Conservation (phyloP, 345 rosid species). For the Acer negundo region DNA sequence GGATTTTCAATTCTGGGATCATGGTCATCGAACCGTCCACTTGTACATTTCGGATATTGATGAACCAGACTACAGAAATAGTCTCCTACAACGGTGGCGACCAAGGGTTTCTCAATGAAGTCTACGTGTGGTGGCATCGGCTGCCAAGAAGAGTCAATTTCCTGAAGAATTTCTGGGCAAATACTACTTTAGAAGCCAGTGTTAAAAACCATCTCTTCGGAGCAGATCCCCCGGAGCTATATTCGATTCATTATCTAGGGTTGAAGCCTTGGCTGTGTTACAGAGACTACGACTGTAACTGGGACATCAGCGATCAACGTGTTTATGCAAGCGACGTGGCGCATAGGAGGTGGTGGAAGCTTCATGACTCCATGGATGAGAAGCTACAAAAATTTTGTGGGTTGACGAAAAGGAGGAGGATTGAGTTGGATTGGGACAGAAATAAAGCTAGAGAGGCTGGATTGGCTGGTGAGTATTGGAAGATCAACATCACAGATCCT, state of each 20-base stretch:
- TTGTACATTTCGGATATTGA: slow-evolving; percentile 69
- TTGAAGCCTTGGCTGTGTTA: slow-evolving; percentile 91
- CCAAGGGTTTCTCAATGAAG: slow-evolving; percentile 85
- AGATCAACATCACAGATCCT: slow-evolving; percentile 69
- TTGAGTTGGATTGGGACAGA: slow-evolving; percentile 78
- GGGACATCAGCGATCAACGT: slow-evolving; percentile 50
- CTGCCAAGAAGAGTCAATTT: slow-evolving; percentile 79
- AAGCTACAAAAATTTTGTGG: slow-evolving; percentile 64
- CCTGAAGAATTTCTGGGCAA: slow-evolving; percentile 89
- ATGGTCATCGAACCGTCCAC: slow-evolving; percentile 97
- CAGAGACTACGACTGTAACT: slow-evolving; percentile 93
- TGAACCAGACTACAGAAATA: slow-evolving; percentile 62
- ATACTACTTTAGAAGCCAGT: slow-evolving; percentile 62
- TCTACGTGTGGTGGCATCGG: slow-evolving; percentile 94
- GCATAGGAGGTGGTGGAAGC: slow-evolving; percentile 79
- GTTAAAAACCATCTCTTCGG: slow-evolving; percentile 73
- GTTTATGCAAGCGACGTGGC: slow-evolving; percentile 96
- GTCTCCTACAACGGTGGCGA: slow-evolving; percentile 96
- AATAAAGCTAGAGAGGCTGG: slow-evolving; percentile 52
- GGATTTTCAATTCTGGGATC: slow-evolving; percentile 88
- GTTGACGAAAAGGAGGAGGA: slow-evolving; percentile 61
- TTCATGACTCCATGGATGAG: slow-evolving; percentile 70
- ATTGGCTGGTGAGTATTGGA: slow-evolving; percentile 68
- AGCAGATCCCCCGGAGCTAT: slow-evolving; percentile 76
- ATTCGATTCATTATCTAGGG: slow-evolving; percentile 81